A percentile compares a stretch with the other conserved stretches of the same genome.
Evolutionary conservation across 352 stramenopile genomes (phyloP).

Genomic region (Globisporangium paddicum): DNA sequence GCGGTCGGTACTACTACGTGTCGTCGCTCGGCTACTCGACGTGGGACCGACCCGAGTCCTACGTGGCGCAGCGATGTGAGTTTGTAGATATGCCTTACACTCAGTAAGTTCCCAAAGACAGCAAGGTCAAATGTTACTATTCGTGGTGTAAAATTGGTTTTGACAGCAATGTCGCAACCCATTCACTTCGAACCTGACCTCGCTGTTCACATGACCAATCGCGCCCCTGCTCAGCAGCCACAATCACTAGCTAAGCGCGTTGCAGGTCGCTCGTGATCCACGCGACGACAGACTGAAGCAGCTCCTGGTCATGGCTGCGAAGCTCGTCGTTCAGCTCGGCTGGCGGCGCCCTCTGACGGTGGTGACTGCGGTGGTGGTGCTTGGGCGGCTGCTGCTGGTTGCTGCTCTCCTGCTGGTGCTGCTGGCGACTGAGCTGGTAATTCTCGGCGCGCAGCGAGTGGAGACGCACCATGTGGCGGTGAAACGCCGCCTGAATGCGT

Average conservation of each 20-base stretch:
- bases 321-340: slow-evolving; percentile 12
- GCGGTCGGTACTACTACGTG: slow-evolving; percentile 23
- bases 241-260: slow-evolving; percentile 1
- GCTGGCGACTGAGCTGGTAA: slow-evolving; percentile 9
- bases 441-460: slow-evolving; percentile 26
- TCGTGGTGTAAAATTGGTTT: neutral
- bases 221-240: too few species aligned
- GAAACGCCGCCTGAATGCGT: slow-evolving; percentile 56
- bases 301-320: slow-evolving; percentile 43
- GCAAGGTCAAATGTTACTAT: too few species aligned
- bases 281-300: slow-evolving; percentile 37
- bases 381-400: neutral
- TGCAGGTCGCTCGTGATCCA: slow-evolving; percentile 53
- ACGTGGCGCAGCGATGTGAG: neutral
- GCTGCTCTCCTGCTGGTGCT: slow-evolving; percentile 6
- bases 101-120: too few species aligned
- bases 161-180: too few species aligned
- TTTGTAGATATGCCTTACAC: too few species aligned
- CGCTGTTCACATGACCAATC: neutral
- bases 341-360: neutral
- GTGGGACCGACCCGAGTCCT: slow-evolving; percentile 18
- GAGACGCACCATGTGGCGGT: slow-evolving; percentile 61
- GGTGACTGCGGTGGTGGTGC: neutral
- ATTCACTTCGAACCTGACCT: neutral
- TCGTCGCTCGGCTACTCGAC: slow-evolving; percentile 23